These are phyloP conservation scores for Neurospora sp. DNA, from an alignment of 495 filamentous ascomycete genomes.

Conservation along the genomic window DNA sequence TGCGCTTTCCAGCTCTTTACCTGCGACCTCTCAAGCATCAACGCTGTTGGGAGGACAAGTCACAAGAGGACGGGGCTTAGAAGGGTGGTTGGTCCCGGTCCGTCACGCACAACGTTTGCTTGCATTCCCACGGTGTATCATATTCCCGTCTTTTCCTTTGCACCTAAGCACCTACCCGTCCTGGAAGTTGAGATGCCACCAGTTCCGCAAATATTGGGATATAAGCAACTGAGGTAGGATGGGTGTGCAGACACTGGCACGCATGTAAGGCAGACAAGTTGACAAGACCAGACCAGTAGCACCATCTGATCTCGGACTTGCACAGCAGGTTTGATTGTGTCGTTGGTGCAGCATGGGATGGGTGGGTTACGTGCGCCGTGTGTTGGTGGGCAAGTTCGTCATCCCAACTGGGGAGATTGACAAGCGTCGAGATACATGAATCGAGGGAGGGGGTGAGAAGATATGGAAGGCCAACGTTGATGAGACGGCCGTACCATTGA, in stretches of 20 bases:
- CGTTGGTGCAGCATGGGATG: not conserved
- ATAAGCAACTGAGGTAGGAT: not conserved
- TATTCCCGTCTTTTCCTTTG: not conserved
- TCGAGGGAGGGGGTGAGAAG: not conserved
- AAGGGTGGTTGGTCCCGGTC: not conserved
- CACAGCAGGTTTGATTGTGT: not conserved
- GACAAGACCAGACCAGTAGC: not conserved
- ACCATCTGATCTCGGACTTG: not conserved
- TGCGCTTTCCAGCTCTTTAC: not conserved
- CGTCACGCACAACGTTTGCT: not conserved
- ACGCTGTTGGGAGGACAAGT: not conserved
- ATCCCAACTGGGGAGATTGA: not conserved
- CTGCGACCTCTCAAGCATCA: not conserved
- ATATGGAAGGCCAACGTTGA: not conserved
- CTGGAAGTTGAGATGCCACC: slow-evolving; percentile 3
- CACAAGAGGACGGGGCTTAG: not conserved
- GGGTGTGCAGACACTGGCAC: not conserved
- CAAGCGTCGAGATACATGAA: not conserved
- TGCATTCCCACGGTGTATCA: not conserved
- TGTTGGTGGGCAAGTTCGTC: not conserved
- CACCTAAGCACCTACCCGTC: slow-evolving; percentile 9
- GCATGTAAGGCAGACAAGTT: not conserved
- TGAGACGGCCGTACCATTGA: not conserved
- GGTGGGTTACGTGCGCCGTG: not conserved
- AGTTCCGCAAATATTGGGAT: not conserved